phyloP scores from a whole-genome alignment of 441 rosid species.

The Aquilaria agallochum region DNA sequence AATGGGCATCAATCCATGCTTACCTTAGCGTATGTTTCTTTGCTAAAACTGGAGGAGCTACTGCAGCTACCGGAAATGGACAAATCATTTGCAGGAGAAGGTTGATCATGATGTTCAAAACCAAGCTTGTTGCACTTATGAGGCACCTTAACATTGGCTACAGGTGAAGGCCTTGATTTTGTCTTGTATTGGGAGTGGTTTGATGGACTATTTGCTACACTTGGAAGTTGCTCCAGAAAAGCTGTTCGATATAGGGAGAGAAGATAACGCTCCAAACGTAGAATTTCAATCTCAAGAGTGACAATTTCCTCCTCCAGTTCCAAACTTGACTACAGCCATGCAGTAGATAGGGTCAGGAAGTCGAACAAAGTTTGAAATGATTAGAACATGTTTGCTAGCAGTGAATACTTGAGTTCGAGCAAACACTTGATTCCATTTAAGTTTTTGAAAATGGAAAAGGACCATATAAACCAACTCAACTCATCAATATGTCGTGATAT shows the following conservation, averaged over 20 bases:
- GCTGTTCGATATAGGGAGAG: constrained; percentile 75
- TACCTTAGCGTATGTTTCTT: constrained; percentile 44
- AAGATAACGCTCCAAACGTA: constrained; percentile 55
- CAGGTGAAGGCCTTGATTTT: constrained; percentile 22
- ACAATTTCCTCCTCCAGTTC: constrained; percentile 72
- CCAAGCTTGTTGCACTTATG: constrained; percentile 17
- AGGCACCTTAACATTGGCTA: constrained; percentile 17
- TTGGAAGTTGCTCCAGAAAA: constrained; percentile 46
- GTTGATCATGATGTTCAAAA: constrained; percentile 27
- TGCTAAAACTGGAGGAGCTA: constrained; percentile 34
- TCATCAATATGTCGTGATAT: too few species aligned
- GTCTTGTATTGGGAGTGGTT: constrained; percentile 22
- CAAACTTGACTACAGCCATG: constrained; percentile 43
- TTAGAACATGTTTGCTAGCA: too few species aligned
- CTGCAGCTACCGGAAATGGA: constrained; percentile 31
- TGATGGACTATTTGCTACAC: constrained; percentile 27
- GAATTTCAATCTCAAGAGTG: constrained; percentile 60
- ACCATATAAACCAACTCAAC: too few species aligned
- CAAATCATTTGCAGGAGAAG: constrained; percentile 38
- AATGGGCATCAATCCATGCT: constrained; percentile 8
- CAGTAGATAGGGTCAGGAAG: too few species aligned
- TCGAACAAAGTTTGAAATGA: too few species aligned
- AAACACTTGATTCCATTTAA: too few species aligned
- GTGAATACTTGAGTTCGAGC: too few species aligned
- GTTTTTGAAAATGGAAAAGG: too few species aligned